Conservation (phyloP, 805 yeast genomes). For the Wickerhamiella qilinensis region DNA sequence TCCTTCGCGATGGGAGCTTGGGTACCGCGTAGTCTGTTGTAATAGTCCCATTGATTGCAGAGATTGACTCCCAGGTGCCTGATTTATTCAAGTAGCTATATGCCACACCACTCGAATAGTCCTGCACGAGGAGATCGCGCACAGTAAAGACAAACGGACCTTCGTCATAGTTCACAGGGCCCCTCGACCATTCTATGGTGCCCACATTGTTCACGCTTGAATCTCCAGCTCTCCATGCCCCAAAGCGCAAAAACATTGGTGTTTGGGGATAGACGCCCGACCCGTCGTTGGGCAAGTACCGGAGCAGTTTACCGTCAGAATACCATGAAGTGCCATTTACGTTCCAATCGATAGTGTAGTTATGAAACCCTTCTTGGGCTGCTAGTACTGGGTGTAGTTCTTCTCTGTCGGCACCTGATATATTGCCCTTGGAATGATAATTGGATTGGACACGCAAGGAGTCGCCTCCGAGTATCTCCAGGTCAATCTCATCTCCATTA, state of each 20-base stretch:
- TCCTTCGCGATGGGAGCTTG: no score
- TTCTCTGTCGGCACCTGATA: background rate
- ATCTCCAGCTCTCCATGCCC: conserved; percentile 38
- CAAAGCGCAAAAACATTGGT: conserved; percentile 62
- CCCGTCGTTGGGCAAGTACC: conserved; percentile 36
- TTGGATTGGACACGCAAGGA: conserved; percentile 50
- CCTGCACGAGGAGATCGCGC: conserved; percentile 40
- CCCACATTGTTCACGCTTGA: conserved; percentile 32
- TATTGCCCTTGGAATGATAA: background rate
- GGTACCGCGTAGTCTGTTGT: no score
- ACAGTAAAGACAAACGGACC: conserved; percentile 44
- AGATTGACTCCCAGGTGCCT: conserved; percentile 27
- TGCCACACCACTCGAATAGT: conserved; percentile 32
- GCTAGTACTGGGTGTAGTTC: background rate
- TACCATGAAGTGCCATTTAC: conserved; percentile 49
- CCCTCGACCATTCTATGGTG: conserved; percentile 64
- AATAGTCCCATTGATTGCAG: conserved; percentile 24
- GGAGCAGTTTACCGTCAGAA: conserved; percentile 50
- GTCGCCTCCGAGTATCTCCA: conserved; percentile 80
- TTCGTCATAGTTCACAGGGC: conserved; percentile 31
- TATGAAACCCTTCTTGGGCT: conserved; percentile 33
- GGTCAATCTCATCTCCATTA: conserved; percentile 77
- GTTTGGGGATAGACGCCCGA: conserved; percentile 50
- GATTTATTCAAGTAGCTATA: conserved; percentile 27
- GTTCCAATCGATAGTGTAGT: conserved; percentile 77